Base-by-base conservation (phyloP, 345 rosid species). In the Heritiera littoralis region DNA sequence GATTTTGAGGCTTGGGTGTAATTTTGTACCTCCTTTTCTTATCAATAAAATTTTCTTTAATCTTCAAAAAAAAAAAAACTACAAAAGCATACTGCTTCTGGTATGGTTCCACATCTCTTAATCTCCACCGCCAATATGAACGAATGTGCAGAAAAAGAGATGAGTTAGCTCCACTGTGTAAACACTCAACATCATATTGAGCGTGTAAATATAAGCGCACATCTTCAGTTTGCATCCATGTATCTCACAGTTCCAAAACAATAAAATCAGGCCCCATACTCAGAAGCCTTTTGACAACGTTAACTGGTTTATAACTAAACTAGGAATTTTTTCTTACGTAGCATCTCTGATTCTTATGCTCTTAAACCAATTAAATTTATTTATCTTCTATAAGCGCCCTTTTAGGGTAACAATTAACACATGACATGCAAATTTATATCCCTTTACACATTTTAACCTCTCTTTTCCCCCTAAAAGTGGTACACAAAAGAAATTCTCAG, bases 331-430 rank as follows among this genome's bases (percentile, higher is more conserved):
- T 40, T 17, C 49, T 38, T 17, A 18, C 48, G 17, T 18, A 38
- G 28, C 9, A 40, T 40, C 70, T 20, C 9, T 20, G 32, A 20
- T 45, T 68, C 54, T 45, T 68, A 45, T 10, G 73, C 18, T 11
- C 15, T 20, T 68, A 68, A 68, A n/a, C 35, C 72, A 68, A 45
- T n/a, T 43, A 68, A 67, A 43, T 20, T 43, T 67, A 43, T 67
- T 67, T 30, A 9, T 15, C 5, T 67, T 67, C 72, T 13, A 66
- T 40, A 13, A 9, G 43, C 4, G 28, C 48, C 46, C 9, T 65
- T 40, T 38, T 40, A 66, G 41, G 51, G 41, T 41, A 30, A 35
- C 41, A 32, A 32, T 58, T 32, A 12, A 61, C 17, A 30, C 66
- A 66, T 2, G 38, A 35, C 14, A 64, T 32, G 45, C 43, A 64